These are phyloP conservation scores for Ustilago cynodontis DNA, from an alignment of 1,284 basidiomycete genomes.

Conservation along the genomic window DNA sequence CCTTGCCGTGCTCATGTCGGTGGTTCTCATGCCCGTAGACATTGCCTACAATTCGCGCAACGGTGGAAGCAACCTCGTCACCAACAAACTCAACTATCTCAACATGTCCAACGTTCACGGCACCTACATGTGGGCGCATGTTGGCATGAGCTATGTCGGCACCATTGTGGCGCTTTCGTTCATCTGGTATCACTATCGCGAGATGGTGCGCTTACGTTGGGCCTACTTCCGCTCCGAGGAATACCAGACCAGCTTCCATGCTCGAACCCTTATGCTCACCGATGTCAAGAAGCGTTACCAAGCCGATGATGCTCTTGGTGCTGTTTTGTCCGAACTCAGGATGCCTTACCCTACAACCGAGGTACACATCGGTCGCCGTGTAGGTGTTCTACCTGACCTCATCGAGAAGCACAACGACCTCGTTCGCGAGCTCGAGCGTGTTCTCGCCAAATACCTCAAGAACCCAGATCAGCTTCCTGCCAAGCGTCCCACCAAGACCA, in stretches of 20 bases:
- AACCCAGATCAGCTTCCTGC: conserved; percentile 80
- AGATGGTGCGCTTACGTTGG: conserved; percentile 64
- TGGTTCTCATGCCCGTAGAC: conserved; percentile 84
- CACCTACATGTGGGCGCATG: conserved; percentile 65
- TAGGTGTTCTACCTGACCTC: conserved; percentile 80
- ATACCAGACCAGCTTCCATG: conserved; percentile 72
- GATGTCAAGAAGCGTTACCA: conserved; percentile 80
- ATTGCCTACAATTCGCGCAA: conserved; percentile 62
- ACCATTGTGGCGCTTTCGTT: conserved; percentile 60
- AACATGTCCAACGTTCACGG: conserved; percentile 66
- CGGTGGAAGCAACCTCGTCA: conserved; percentile 30
- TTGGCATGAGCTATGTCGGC: conserved; percentile 66
- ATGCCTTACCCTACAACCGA: conserved; percentile 86
- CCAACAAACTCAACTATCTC: conserved; percentile 53
- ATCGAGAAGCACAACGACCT: conserved; percentile 88
- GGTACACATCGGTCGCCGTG: conserved; percentile 82
- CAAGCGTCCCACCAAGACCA: conserved; percentile 79
- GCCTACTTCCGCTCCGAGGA: conserved; percentile 64
- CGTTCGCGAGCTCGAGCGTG: conserved; percentile 83
- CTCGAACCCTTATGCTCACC: conserved; percentile 76
- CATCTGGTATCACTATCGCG: conserved; percentile 63
- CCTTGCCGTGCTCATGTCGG: conserved; percentile 75
- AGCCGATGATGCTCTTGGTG: conserved; percentile 76
- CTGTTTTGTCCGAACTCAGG: conserved; percentile 73
- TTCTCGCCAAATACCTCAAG: conserved; percentile 83